Base-by-base conservation (phyloP, 2,329 filamentous ascomycete genomes). In the Cladosporium sp. region DNA sequence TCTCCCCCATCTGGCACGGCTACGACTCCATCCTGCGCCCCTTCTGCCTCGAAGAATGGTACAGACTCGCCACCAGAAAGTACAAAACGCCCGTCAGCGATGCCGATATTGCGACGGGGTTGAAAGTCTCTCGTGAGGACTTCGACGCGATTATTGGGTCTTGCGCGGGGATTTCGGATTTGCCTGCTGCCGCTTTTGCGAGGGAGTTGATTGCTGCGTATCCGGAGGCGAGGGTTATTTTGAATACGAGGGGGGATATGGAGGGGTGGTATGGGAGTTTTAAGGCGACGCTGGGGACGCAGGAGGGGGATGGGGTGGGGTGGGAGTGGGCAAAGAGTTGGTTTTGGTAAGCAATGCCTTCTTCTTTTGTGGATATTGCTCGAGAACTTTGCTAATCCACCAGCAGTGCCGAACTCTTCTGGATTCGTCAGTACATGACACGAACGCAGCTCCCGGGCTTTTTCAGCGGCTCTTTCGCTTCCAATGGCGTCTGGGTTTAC, bases 181-280 rank as follows among this genome's bases (percentile, higher is more conserved):
- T 46, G 11, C 43, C 69, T 0, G 60, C 57, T 3, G 55, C 51
- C 3, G 53, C 59, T 11, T 70, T 72, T 50, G 63, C 59, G 1
- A 58, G 60, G 22, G 68, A 72, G 35, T 51, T 72, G 3, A 55
- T 64, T 12, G 39, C 52, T 58, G 79, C 81, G 12, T 86, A 86
- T 62, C 83, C 83, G 1, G 79, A 85, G 46, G 83, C 83, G 50
- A 85, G 85, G 67, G 77, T 86, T 48, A 76, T 87, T 38, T 16
- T 46, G 7, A 46, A 46, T 8, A 29, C 43, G 19, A 20, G 43
- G 19, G 29, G 20, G 3, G 43, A 46, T 30, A 46, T 46, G 32
- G 12, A 13, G n/a, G 32, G 32, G 32, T 33, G 43, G 33, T 20
- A n/a, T 25, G 18, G 22, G 8, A 46, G 43, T 22, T 46, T 46